Evolutionary conservation across 2,329 filamentous ascomycete species (phyloP).

Genomic region (Xylaria sp.): DNA sequence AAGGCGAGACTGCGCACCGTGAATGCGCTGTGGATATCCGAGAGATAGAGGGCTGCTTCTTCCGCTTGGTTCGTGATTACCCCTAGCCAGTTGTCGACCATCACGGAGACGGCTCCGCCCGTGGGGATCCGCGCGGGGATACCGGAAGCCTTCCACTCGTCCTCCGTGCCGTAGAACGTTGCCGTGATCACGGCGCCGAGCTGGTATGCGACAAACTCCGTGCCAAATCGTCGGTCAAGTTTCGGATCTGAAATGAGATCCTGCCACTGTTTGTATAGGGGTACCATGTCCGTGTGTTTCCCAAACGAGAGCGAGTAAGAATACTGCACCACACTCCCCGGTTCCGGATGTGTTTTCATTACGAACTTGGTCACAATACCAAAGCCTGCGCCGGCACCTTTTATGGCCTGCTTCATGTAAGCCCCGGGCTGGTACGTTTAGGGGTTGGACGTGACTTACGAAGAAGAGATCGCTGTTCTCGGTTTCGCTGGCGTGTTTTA

Average conservation of each 20-base stretch:
- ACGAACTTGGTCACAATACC: constrained; percentile 55
- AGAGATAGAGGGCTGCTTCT: constrained; percentile 42
- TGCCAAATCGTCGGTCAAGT: constrained; percentile 54
- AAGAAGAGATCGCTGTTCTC: constrained; percentile 52
- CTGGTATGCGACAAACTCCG: constrained; percentile 50
- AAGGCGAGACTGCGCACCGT: constrained; percentile 55
- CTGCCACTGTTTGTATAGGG: constrained; percentile 54
- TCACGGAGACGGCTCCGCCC: constrained; percentile 38
- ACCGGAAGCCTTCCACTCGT: constrained; percentile 49
- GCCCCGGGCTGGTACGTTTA: not conserved
- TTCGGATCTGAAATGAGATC: constrained; percentile 47
- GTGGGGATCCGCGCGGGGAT: constrained; percentile 45
- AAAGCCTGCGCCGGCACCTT: constrained; percentile 52
- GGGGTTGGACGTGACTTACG: constrained; percentile 27
- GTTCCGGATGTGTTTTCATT: constrained; percentile 51
- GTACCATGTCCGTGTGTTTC: constrained; percentile 42
- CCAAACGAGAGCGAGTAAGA: constrained; percentile 50
- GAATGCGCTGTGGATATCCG: constrained; percentile 46
- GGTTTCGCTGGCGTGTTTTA: constrained; percentile 42
- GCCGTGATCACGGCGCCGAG: constrained; percentile 52
- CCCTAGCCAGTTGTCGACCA: constrained; percentile 59
- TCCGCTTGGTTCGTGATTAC: constrained; percentile 50
- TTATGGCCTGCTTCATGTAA: constrained; percentile 38
- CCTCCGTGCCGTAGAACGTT: constrained; percentile 55
- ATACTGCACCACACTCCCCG: constrained; percentile 53